Percentiles rank a stretch among this genome's conserved stretches.
phyloP scores from a whole-genome alignment of 1,139 yeast species.

The Pichia sp. region DNA sequence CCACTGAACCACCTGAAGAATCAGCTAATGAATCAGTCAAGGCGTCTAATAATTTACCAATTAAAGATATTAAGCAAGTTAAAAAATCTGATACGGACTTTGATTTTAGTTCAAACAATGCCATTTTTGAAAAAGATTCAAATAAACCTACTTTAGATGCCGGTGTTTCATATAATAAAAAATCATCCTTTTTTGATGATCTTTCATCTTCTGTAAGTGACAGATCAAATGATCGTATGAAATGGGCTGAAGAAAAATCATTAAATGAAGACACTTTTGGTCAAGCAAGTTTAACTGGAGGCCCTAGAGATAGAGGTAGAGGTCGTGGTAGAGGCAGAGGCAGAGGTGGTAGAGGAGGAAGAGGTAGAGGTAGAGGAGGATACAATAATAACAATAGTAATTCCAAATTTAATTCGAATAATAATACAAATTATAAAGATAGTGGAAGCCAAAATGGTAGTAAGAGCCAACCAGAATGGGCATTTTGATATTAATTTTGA shows the following conservation, averaged over 20 bases:
- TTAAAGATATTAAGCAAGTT: not conserved
- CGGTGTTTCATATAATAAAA: constrained; percentile 55
- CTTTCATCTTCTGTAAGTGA: constrained; percentile 55
- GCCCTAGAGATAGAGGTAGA: constrained; percentile 23
- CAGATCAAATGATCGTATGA: constrained; percentile 31
- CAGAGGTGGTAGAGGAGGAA: constrained; percentile 20
- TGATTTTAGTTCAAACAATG: constrained; percentile 67
- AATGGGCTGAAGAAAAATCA: constrained; percentile 58
- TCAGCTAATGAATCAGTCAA: not conserved
- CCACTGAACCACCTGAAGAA: not conserved
- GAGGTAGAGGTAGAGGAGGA: constrained; percentile 17
- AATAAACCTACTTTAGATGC: constrained; percentile 23
- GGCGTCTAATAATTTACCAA: too few species aligned
- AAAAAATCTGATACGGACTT: constrained; percentile 35
- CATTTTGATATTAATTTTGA: constrained; percentile 12
- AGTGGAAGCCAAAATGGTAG: too few species aligned
- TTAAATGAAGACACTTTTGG: constrained; percentile 68
- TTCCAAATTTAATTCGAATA: too few species aligned
- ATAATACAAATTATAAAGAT: too few species aligned
- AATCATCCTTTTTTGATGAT: constrained; percentile 75
- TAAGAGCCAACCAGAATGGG: constrained; percentile 28
- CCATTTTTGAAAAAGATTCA: constrained; percentile 45
- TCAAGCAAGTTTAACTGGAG: constrained; percentile 37
- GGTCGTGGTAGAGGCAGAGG: constrained; percentile 23
- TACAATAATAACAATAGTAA: not conserved